These are phyloP conservation scores for Gracilaria gracilis DNA, from an alignment of 23 red algal genomes.

Conservation along the genomic window DNA sequence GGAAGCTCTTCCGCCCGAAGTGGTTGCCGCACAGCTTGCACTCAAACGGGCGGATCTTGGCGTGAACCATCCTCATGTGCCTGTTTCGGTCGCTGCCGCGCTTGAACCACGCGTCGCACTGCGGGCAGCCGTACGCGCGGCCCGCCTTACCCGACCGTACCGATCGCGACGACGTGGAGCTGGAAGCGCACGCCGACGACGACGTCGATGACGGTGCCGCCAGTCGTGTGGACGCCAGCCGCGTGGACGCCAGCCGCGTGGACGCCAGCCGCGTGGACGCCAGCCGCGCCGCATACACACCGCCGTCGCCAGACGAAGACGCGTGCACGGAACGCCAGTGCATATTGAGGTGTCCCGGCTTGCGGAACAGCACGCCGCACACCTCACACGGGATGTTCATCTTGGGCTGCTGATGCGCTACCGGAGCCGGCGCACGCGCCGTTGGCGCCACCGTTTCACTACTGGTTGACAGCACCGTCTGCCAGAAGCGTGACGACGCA, in stretches of 20 bases:
- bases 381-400: constrained; percentile 76
- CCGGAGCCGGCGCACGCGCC: background rate
- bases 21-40: constrained; percentile 73
- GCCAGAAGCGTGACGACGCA: constrained; percentile 33
- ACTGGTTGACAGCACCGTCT: constrained; percentile 21
- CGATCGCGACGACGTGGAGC: background rate
- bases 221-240: background rate
- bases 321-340: constrained; percentile 76
- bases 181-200: too few relatives aligned
- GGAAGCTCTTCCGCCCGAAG: constrained; percentile 67
- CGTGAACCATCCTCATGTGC: constrained; percentile 83
- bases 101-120: constrained; percentile 72
- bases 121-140: constrained; percentile 78
- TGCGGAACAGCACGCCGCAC: constrained; percentile 76
- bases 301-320: background rate
- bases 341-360: constrained; percentile 82
- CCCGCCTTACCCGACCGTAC: background rate
- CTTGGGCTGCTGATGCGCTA: background rate
- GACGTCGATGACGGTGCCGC: background rate
- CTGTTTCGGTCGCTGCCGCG: constrained; percentile 61
- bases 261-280: background rate
- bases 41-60: constrained; percentile 75
- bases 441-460: background rate
- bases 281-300: background rate
- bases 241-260: background rate